phyloP scores from a whole-genome alignment of 2,329 filamentous ascomycete genomes.

The Onygenales sp. region DNA sequence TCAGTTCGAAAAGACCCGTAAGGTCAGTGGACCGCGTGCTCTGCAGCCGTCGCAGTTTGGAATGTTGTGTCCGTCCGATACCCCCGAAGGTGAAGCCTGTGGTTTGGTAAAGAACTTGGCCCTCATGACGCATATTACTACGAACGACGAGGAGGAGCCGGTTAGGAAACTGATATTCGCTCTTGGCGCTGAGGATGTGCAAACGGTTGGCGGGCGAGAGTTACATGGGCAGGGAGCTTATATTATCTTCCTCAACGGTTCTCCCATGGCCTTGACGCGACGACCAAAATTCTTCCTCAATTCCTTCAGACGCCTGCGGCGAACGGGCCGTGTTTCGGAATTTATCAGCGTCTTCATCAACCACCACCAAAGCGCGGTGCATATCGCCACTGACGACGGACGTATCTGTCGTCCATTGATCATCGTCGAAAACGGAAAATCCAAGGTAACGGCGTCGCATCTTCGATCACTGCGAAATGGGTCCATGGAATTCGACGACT shows the following conservation, averaged over 20 bases:
- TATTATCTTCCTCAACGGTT: slow-evolving; percentile 91
- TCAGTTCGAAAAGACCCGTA: slow-evolving; percentile 97
- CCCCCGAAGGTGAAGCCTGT: slow-evolving; percentile 95
- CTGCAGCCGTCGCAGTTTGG: slow-evolving; percentile 96
- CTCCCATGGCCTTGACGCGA: slow-evolving; percentile 77
- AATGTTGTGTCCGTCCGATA: slow-evolving; percentile 95
- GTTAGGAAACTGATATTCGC: slow-evolving; percentile 80
- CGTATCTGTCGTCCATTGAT: slow-evolving; percentile 94
- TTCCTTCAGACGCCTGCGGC: slow-evolving; percentile 74
- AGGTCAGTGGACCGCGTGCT: slow-evolving; percentile 90
- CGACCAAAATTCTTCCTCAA: slow-evolving; percentile 79
- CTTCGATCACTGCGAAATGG: slow-evolving; percentile 74
- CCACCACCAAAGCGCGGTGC: slow-evolving; percentile 79
- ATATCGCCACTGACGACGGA: slow-evolving; percentile 94
- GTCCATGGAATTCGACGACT: slow-evolving; percentile 85
- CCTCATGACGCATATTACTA: slow-evolving; percentile 98
- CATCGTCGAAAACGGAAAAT: slow-evolving; percentile 78
- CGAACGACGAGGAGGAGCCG: slow-evolving; percentile 85
- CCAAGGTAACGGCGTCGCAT: slow-evolving; percentile 70
- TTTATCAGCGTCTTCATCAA: slow-evolving; percentile 97
- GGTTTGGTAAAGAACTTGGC: slow-evolving; percentile 97
- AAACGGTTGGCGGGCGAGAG: slow-evolving; percentile 71
- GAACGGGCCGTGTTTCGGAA: slow-evolving; percentile 85
- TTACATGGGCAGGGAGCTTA: slow-evolving; percentile 79
- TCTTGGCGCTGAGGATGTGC: slow-evolving; percentile 74